Conservation (phyloP, 1,139 yeast genomes). For the Yamadazyma atmosphaerica region DNA sequence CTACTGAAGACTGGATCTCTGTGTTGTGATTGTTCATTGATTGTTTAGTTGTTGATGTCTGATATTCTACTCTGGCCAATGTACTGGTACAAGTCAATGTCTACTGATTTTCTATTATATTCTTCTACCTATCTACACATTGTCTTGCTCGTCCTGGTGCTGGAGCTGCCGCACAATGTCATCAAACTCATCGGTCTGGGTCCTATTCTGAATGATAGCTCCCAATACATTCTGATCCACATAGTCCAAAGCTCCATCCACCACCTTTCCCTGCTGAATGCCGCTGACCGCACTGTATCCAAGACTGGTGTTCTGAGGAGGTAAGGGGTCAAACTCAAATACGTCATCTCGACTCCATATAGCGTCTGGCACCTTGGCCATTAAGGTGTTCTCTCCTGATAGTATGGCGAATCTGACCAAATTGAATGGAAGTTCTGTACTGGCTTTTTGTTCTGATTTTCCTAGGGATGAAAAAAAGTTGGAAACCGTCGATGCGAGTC, state of each 20-base stretch:
- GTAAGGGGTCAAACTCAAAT: conserved; percentile 69
- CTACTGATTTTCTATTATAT: background rate
- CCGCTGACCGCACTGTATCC: conserved; percentile 32
- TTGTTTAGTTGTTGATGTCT: too few relatives aligned
- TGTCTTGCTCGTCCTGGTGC: conserved; percentile 5
- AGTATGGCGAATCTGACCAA: conserved; percentile 65
- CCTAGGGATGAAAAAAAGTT: conserved; percentile 18
- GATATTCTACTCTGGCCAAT: background rate
- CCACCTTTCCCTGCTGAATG: conserved; percentile 18
- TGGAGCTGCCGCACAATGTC: conserved; percentile 26
- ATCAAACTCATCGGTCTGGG: conserved; percentile 29
- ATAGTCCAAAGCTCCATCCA: conserved; percentile 36
- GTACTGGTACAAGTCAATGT: too few relatives aligned
- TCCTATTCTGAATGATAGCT: conserved; percentile 32
- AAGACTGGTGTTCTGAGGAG: conserved; percentile 44
- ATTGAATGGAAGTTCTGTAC: conserved; percentile 52
- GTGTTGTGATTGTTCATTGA: too few relatives aligned
- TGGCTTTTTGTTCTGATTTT: conserved; percentile 5
- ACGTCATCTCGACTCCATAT: conserved; percentile 66
- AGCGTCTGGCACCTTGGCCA: conserved; percentile 64
- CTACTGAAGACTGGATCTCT: too few relatives aligned
- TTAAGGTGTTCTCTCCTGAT: conserved; percentile 67
- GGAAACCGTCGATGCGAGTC: conserved; percentile 13
- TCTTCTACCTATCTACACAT: conserved; percentile 7
- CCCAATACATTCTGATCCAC: conserved; percentile 44